Base-by-base conservation (phyloP, 75 land plant genomes). In the Azolla pinnata region DNA sequence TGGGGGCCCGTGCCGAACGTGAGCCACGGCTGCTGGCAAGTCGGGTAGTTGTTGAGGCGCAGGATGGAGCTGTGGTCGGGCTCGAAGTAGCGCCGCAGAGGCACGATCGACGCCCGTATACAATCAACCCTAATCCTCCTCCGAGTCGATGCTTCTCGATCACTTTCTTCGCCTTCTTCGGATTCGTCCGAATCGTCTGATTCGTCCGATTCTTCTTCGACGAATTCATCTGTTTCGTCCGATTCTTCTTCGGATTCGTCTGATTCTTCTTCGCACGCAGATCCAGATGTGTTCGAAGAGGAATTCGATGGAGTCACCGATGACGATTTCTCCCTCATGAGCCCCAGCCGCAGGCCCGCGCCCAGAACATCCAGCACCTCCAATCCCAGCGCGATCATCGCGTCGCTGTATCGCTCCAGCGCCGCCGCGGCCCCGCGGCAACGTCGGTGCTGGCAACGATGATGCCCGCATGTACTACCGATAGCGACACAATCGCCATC, bases 281-380 rank as follows among this genome's bases (percentile, higher is more conserved):
- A 75, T 61, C 0, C 83, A 83, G 54, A 79, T 79, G 59, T 75
- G 58, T 47, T 76, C 79, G 63, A 74, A 61, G 38, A 79, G 45
- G 52, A 83, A 50, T 7, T 74, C 74, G 35, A 72, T 64, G 45
- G 48, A 28, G 9, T 61, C 44, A 29, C 57, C 75, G 44, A 52
- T 67, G 56, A 57, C 56, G 40, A 81, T 77, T 71, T 71, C 86
- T 28, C 58, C 71, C 55, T 65, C 56, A 68, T 56, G 73, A 42
- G 72, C 33, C 0, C 79, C 28, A 90, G 64, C 0, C 84, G 81
- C 51, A 90, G 46, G 62, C 90, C 77, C 32, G 63, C 25, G 19
- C 68, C 83, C 44, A 90, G 47, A n/a, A 90, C 64, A 72, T 86
- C 85, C 80, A 81, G 78, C 25, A 90, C 67, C 33, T 31, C 45